These are phyloP conservation scores for Trypanosoma grayi DNA, from an alignment of 208 protist species.

Conservation along the genomic window DNA sequence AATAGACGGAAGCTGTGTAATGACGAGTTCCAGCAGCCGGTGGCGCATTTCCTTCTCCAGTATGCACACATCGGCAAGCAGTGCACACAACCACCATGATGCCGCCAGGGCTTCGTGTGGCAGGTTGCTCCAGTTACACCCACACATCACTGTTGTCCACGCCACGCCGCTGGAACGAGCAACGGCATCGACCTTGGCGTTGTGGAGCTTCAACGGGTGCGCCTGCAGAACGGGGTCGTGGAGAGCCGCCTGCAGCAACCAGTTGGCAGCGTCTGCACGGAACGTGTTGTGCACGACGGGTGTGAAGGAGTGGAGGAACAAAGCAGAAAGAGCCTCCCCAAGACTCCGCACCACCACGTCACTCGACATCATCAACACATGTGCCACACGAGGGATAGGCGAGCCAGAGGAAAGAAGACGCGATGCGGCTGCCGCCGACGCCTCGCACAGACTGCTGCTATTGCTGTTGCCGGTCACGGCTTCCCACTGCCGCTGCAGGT, in stretches of 20 bases:
- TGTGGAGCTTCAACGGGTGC: conserved; percentile 21
- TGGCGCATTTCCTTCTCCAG: conserved; percentile 33
- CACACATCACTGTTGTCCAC: conserved; percentile 51
- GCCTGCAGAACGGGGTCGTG: conserved; percentile 23
- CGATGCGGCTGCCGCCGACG: background rate
- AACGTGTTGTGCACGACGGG: conserved; percentile 22
- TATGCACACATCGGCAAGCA: conserved; percentile 46
- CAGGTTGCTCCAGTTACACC: conserved; percentile 41
- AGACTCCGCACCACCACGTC: conserved; percentile 27
- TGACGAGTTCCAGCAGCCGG: conserved; percentile 39
- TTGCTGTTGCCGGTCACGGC: background rate
- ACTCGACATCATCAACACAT: conserved; percentile 25
- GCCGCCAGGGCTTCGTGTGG: conserved; percentile 20
- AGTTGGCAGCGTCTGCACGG: conserved; percentile 41
- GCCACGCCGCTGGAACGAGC: conserved; percentile 38
- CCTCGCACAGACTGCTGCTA: background rate
- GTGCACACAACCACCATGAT: conserved; percentile 61
- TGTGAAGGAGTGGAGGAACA: conserved; percentile 44
- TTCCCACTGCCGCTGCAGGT: conserved; percentile 30
- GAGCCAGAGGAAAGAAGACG: conserved; percentile 27
- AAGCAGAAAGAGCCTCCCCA: conserved; percentile 22
- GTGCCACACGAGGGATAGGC: conserved; percentile 24
- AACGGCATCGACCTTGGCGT: conserved; percentile 38
- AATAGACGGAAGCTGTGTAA: conserved; percentile 42
- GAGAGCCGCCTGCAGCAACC: conserved; percentile 44